Conservation (phyloP, 2,329 filamentous ascomycete genomes). For the Pseudovirgaria hyperparasitica region DNA sequence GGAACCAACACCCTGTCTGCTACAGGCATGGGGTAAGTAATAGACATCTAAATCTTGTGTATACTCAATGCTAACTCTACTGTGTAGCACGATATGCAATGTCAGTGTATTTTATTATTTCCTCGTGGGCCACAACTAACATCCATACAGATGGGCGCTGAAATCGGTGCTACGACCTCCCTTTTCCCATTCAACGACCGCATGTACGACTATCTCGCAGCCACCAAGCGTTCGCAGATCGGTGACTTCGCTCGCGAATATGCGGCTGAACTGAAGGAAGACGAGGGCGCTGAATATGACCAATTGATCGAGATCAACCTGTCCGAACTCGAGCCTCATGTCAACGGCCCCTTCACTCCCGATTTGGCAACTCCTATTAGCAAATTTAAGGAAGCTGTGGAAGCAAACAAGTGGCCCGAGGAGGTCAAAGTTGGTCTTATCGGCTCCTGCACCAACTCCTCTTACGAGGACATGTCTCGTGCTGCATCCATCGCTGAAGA, state of each 20-base stretch:
- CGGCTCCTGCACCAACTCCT: slow-evolving; percentile 94
- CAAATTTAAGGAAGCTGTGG: slow-evolving; percentile 90
- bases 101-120: not conserved
- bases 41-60: slow-evolving; percentile 2
- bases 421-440: slow-evolving; percentile 95
- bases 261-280: slow-evolving; percentile 71
- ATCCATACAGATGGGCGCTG: slow-evolving; percentile 50
- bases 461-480: slow-evolving; percentile 83
- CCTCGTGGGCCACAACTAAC: not conserved
- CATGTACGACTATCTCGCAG: slow-evolving; percentile 90
- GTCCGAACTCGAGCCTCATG: slow-evolving; percentile 86
- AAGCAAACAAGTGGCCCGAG: slow-evolving; percentile 90
- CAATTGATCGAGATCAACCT: slow-evolving; percentile 94
- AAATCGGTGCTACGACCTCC: slow-evolving; percentile 75
- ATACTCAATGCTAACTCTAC: slow-evolving; percentile 2
- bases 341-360: slow-evolving; percentile 98
- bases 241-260: slow-evolving; percentile 81
- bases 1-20: slow-evolving; percentile 62
- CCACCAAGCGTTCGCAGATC: slow-evolving; percentile 82
- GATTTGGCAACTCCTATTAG: slow-evolving; percentile 96
- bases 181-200: slow-evolving; percentile 96
- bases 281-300: slow-evolving; percentile 89
- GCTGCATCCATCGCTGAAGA: slow-evolving; percentile 84
- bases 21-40: slow-evolving; percentile 59
- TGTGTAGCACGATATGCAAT: slow-evolving; percentile 1